These are phyloP conservation scores for Fusarium denticulatum DNA, from an alignment of 2,329 filamentous ascomycete species.

Conservation along the genomic window DNA sequence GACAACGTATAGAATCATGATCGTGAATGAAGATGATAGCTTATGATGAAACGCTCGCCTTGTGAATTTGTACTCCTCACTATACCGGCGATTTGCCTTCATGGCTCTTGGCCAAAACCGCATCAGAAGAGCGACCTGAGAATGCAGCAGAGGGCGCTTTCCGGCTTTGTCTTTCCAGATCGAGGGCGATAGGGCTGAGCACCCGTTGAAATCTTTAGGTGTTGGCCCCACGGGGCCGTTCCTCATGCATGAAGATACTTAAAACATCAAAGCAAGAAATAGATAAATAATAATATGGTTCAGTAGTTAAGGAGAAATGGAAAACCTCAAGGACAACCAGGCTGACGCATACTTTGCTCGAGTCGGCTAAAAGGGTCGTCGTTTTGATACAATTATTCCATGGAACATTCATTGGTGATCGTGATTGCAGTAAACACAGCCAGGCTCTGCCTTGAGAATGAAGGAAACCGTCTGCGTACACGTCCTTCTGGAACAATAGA, in stretches of 20 bases:
- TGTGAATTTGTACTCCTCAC: fast-evolving
- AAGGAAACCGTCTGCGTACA: background rate
- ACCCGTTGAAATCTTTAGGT: background rate
- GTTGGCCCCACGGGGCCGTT: no score
- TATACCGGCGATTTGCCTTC: fast-evolving
- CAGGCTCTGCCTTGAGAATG: background rate
- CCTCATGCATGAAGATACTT: no score
- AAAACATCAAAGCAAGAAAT: background rate
- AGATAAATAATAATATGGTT: no score
- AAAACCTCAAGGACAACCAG: background rate
- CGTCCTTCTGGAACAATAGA: background rate
- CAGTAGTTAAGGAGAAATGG: no score
- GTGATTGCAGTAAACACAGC: background rate
- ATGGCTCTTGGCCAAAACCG: background rate
- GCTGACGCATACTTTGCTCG: background rate
- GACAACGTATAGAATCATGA: background rate
- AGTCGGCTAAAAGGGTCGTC: no score
- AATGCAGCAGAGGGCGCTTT: background rate
- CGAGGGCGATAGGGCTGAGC: background rate
- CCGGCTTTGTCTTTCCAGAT: background rate
- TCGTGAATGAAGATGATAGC: background rate
- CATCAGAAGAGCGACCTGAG: background rate
- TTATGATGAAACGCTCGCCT: background rate
- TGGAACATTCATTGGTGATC: background rate
- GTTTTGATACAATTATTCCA: background rate